These are phyloP conservation scores for Scutellaria galericulata DNA, from an alignment of 257 asterid genomes.

Conservation along the genomic window DNA sequence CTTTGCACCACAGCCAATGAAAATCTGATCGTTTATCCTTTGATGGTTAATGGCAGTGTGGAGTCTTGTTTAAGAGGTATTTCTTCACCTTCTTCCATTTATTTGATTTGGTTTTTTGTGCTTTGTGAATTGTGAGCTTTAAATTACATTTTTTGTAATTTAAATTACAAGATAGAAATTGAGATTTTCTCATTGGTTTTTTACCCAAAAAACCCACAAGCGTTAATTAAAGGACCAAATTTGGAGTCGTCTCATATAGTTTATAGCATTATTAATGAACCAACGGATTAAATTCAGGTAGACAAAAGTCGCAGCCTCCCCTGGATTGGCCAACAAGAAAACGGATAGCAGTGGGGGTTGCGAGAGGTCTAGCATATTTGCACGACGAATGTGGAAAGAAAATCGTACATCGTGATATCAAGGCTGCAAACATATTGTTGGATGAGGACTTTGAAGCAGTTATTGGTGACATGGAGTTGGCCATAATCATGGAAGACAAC, in stretches of 20 bases:
- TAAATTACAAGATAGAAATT: too few species aligned
- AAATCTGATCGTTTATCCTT: constrained; percentile 34
- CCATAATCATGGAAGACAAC: not conserved
- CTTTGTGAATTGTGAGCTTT: too few species aligned
- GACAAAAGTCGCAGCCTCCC: not conserved
- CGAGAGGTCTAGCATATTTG: constrained; percentile 25
- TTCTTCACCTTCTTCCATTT: not conserved
- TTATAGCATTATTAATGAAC: too few species aligned
- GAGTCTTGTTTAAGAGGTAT: constrained; percentile 33
- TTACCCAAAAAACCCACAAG: too few species aligned
- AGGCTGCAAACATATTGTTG: constrained; percentile 23
- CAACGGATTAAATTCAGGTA: too few species aligned
- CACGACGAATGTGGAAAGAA: constrained; percentile 13
- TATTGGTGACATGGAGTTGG: constrained; percentile 9
- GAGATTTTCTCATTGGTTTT: too few species aligned
- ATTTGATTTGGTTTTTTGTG: too few species aligned
- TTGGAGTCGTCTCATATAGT: too few species aligned
- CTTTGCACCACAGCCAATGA: constrained; percentile 29
- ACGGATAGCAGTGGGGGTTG: constrained; percentile 14
- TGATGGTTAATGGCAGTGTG: constrained; percentile 35
- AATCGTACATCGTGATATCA: constrained; percentile 27
- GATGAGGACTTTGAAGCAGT: constrained; percentile 27
- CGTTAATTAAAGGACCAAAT: too few species aligned
- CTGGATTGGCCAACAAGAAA: constrained; percentile 14
- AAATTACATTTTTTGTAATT: too few species aligned